A percentile compares a stretch with the other conserved stretches of the same genome.
Evolutionary conservation across 345 rosid species (phyloP).

Genomic region (Schrenkiella parvula): DNA sequence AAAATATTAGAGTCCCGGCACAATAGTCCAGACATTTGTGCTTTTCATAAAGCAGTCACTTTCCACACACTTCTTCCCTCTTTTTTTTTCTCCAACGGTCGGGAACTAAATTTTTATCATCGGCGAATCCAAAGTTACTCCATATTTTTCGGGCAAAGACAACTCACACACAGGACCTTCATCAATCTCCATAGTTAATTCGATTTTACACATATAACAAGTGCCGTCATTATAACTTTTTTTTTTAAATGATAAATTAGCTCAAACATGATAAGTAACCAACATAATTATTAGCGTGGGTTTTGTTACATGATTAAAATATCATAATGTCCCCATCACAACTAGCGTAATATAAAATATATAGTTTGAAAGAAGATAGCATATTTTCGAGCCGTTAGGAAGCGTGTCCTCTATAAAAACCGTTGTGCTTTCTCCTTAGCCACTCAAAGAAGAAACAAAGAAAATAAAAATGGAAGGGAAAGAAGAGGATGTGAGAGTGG

Average conservation of each 20-base stretch:
- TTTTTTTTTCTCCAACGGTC: slow-evolving; percentile 15
- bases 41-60: slow-evolving; percentile 22
- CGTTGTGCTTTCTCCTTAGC: background rate
- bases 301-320: slow-evolving; percentile 6
- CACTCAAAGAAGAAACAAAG: background rate
- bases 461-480: slow-evolving; percentile 35
- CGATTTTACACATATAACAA: background rate
- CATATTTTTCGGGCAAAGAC: background rate
- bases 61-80: background rate
- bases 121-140: background rate
- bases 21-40: background rate
- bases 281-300: slow-evolving; percentile 12
- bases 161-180: background rate
- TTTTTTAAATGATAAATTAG: background rate
- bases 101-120: background rate
- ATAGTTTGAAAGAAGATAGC: no score
- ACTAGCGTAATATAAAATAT: no score
- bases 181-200: background rate
- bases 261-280: background rate
- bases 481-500: slow-evolving; percentile 44
- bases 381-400: no score
- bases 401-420: slow-evolving; percentile 21
- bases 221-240: background rate
- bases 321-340: background rate
- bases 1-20: background rate